These are phyloP conservation scores for Eremochloa ophiuroides DNA, from an alignment of 176 grass and related monocot genomes.

Conservation along the genomic window DNA sequence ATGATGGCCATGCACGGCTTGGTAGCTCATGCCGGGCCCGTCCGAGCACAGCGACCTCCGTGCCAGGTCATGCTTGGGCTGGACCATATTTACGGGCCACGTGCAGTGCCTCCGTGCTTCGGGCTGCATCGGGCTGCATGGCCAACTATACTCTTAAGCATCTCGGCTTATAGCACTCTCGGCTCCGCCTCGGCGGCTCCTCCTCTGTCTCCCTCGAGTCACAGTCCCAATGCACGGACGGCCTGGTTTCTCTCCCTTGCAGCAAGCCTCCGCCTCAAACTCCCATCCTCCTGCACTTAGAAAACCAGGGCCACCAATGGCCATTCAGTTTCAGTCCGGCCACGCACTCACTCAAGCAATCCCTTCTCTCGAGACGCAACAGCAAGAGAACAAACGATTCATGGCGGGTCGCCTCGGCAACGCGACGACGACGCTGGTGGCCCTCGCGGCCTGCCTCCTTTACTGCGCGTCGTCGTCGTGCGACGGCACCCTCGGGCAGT, in stretches of 20 bases:
- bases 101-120: too few species aligned
- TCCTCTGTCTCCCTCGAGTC: too few species aligned
- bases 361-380: neutral
- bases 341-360: neutral
- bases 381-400: neutral
- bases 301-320: neutral
- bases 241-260: conserved; percentile 19
- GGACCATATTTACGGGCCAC: too few species aligned
- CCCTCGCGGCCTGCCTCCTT: neutral
- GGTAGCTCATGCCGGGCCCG: too few species aligned
- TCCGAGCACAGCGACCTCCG: too few species aligned
- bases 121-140: too few species aligned
- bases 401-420: neutral
- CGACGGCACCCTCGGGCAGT: conserved; percentile 18
- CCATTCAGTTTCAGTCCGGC: neutral
- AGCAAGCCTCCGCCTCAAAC: neutral
- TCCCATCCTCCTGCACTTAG: neutral
- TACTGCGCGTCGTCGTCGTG: neutral
- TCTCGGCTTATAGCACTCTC: too few species aligned
- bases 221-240: too few species aligned
- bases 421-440: neutral
- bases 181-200: too few species aligned
- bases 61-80: too few species aligned
- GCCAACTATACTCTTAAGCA: too few species aligned
- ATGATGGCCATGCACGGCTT: too few species aligned